These are phyloP conservation scores for Steccherinum ochraceum DNA, from an alignment of 768 basidiomycete species.

Conservation along the genomic window DNA sequence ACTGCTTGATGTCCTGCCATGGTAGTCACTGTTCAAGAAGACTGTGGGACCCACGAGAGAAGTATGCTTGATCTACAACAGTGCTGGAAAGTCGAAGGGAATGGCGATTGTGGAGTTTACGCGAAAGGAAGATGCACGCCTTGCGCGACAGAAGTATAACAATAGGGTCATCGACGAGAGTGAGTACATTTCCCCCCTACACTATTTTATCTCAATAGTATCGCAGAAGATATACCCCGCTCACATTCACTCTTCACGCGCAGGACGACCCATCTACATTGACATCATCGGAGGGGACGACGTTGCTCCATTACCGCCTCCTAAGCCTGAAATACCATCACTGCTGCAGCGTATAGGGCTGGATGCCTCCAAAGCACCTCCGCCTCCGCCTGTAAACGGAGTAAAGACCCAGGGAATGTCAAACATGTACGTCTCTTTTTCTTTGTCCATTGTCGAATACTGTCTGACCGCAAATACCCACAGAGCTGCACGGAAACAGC, in stretches of 20 bases:
- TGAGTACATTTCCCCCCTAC: constrained; percentile 20
- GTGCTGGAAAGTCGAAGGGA: constrained; percentile 68
- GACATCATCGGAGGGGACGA: constrained; percentile 51
- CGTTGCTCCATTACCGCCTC: neutral
- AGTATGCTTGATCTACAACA: constrained; percentile 67
- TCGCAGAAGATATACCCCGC: neutral
- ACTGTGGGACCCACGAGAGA: constrained; percentile 73
- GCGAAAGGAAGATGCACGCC: constrained; percentile 52
- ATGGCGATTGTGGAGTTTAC: constrained; percentile 74
- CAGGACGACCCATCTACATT: constrained; percentile 63
- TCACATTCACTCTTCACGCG: neutral
- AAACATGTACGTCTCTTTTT: neutral
- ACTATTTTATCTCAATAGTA: neutral
- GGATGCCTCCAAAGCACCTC: neutral
- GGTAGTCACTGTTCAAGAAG: constrained; percentile 67
- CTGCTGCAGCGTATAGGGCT: constrained; percentile 32
- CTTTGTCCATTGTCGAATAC: neutral
- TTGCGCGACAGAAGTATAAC: constrained; percentile 64
- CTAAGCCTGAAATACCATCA: constrained; percentile 23
- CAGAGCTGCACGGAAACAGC: neutral
- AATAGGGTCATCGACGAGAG: constrained; percentile 71
- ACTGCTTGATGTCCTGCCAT: neutral
- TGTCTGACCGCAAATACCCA: neutral
- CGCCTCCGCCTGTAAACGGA: no score
- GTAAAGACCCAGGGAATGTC: neutral